Base-by-base conservation (phyloP, 2,329 filamentous ascomycete genomes). In the Dactylellina drechsleri region DNA sequence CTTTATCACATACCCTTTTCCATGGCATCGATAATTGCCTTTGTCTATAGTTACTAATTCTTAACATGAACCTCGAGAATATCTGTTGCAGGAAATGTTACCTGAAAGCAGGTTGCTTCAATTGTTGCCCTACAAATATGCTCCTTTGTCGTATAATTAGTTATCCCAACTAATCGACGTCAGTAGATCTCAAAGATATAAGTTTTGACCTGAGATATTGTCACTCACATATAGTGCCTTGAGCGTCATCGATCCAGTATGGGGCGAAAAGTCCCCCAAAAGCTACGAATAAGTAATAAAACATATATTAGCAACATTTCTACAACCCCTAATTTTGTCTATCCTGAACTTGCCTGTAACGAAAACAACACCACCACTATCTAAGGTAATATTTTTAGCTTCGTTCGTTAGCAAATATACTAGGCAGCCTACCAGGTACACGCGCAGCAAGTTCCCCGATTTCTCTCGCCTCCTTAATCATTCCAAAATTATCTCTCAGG, bases 241-340 rank as follows among this genome's bases (percentile, higher is more conserved):
- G 91, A 18, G 92, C 92, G 82, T 96, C 92, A 80, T 96, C 92
- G 76, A 96, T 94, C 93, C 93, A 97, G 82, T 97, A 96, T 0
- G 93, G 93, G 0, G 93, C 93, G 81, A 96, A 96, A 1, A 97
- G 86, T 64, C 93, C 93, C 81, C 90, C 93, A 81, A 97, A 97
- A 0, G 93, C 93, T 75, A 56, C 6, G 18, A 10, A 12, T 10
- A 8, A 47, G 2, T 28, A 36, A 36, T 36, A n/a, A 6, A 6
- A 47, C 13, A n/a, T n/a, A n/a, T 47, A 47, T 67, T 15, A 74
- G 58, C 20, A 3, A 16, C 7, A 36, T 10, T 47, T 10, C 18
- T 16, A 7, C 15, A 18, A 7, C 2, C 10, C 20, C n/a, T 15
- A 5, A 15, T 40, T 13, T 58, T 2, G 7, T 26, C 12, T 8